Base-by-base conservation (phyloP, 768 basidiomycete genomes). In the Guyanaporus albipodus region DNA sequence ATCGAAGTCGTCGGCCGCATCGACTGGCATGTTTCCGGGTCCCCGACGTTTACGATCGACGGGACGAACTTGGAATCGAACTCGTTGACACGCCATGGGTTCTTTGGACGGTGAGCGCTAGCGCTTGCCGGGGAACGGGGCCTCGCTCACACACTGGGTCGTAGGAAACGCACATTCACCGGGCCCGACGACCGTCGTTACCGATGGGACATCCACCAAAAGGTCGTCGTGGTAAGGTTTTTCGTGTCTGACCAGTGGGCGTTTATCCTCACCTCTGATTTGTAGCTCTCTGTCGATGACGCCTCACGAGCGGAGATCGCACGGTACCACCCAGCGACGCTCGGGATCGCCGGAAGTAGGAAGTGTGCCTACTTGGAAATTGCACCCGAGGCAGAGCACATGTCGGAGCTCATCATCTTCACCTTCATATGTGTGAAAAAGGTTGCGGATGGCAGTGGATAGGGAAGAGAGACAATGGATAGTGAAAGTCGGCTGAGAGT, bases 151-250 rank as follows among this genome's bases (percentile, higher is more conserved):
- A n/a, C n/a, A n/a, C n/a, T n/a, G n/a, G n/a, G 9, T 33, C 8
- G 27, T 27, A 63, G 58, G 27, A 60, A 54, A 19, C 54, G 58
- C 22, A 56, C 61, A 1, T 71, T 71, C 45, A 59, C 41, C 4
- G 70, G 62, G 0, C 62, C 52, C 1, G 69, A 70, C 33, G 67
- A 62, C 6, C 61, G 47, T 21, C 53, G 47, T 35, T 70, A 70
- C 29, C 55, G 58, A 37, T 71, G 70, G 70, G 52, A 55, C 9
- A 49, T 68, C 39, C 1, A 48, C 19, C 1, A 1, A 2, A 19
- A 38, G 11, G 36, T 45, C 14, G 59, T 60, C 8, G 43, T 26
- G 48, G 52, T 64, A 5, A 17, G 59, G n/a, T 31, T 11, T 19
- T 12, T 0, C 28, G 41, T 11, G 2, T 17, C 29, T n/a, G 8